Conservation (phyloP, 2,329 filamentous ascomycete species). For the Alternaria postmessia region DNA sequence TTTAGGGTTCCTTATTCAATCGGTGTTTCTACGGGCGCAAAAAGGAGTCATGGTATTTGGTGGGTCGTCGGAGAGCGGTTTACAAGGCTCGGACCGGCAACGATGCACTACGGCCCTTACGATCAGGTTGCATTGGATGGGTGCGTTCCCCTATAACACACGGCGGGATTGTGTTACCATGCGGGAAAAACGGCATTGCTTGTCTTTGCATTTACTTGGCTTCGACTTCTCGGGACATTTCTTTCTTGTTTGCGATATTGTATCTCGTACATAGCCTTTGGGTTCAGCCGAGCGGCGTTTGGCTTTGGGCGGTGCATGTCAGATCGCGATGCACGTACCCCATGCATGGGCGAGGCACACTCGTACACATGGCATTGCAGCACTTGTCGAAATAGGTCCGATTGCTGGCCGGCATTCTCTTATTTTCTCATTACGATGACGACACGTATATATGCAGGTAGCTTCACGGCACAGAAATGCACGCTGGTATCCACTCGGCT, state of each 20-base stretch:
- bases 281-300: conserved; percentile 15
- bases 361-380: conserved; percentile 35
- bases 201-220: conserved; percentile 3
- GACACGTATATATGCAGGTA: conserved; percentile 37
- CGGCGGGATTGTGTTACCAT: conserved; percentile 19
- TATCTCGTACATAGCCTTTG: background rate
- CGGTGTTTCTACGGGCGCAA: conserved; percentile 16
- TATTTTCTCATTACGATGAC: conserved; percentile 28
- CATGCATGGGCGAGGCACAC: conserved; percentile 28
- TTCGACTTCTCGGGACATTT: background rate
- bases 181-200: conserved; percentile 18
- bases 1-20: conserved; percentile 11
- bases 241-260: background rate
- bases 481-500: conserved; percentile 24
- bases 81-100: conserved; percentile 15
- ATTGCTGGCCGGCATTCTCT: conserved; percentile 12
- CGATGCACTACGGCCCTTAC: conserved; percentile 21
- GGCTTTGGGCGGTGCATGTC: conserved; percentile 16
- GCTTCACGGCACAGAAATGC: conserved; percentile 26
- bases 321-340: conserved; percentile 10
- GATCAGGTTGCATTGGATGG: conserved; percentile 28
- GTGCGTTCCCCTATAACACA: conserved; percentile 21
- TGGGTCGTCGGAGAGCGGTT: conserved; percentile 10
- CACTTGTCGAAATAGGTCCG: conserved; percentile 23
- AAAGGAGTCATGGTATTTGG: conserved; percentile 18